Percentiles rank a stretch among this genome's conserved stretches.
Conservation (phyloP, 2,329 filamentous ascomycete species). For the Metarhizium rileyi region DNA sequence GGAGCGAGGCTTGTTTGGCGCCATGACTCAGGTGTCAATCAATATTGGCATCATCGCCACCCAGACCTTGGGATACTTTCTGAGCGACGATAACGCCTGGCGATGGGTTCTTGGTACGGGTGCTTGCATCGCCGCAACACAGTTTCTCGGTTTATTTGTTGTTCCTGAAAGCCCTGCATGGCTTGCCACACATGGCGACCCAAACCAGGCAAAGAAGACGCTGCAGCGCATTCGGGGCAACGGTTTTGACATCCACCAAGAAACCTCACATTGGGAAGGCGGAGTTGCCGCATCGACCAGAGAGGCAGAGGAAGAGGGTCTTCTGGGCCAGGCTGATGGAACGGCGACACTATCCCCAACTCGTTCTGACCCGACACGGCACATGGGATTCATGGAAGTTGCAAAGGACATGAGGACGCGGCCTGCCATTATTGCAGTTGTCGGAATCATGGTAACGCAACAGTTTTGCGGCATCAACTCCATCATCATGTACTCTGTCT, state of each 20-base stretch:
- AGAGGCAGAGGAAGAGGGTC: slow-evolving; percentile 57
- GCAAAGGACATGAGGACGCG: slow-evolving; percentile 57
- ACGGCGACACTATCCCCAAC: slow-evolving; percentile 7
- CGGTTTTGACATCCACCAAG: slow-evolving; percentile 58
- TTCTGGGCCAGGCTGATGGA: slow-evolving; percentile 38
- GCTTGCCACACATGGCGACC: slow-evolving; percentile 60
- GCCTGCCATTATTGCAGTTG: slow-evolving; percentile 69
- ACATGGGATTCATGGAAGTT: slow-evolving; percentile 55
- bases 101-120: slow-evolving; percentile 71
- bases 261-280: slow-evolving; percentile 54
- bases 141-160: slow-evolving; percentile 62
- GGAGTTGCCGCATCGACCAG: slow-evolving; percentile 22
- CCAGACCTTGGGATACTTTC: slow-evolving; percentile 77
- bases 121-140: slow-evolving; percentile 54
- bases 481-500: slow-evolving; percentile 97
- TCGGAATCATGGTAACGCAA: slow-evolving; percentile 87
- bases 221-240: slow-evolving; percentile 69
- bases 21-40: slow-evolving; percentile 86
- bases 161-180: slow-evolving; percentile 83
- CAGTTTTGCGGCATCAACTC: slow-evolving; percentile 93
- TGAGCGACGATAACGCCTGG: slow-evolving; percentile 75
- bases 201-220: slow-evolving; percentile 51
- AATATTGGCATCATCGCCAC: slow-evolving; percentile 82
- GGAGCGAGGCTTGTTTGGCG: slow-evolving; percentile 68
- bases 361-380: slow-evolving; percentile 8